Evolutionary conservation across 257 asterid genomes (phyloP).

Genomic region (Solanum peruvianum): DNA sequence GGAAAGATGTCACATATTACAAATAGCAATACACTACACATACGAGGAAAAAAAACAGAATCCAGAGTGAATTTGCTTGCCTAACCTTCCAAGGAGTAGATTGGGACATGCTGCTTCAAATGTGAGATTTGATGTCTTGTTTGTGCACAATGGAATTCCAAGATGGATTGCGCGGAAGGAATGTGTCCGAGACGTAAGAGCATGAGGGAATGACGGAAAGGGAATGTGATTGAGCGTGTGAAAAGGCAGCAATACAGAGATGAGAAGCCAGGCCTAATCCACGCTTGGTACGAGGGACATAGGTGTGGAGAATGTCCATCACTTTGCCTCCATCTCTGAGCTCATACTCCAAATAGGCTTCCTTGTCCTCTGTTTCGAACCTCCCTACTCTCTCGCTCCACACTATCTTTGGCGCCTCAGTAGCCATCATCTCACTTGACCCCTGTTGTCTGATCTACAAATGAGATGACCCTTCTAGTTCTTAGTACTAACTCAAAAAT

Average conservation of each 20-base stretch:
- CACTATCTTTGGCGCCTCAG: slow-evolving; percentile 17
- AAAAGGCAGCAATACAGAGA: slow-evolving; percentile 74
- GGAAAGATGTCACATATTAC: neutral
- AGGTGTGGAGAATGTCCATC: slow-evolving; percentile 79
- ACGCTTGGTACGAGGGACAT: slow-evolving; percentile 72
- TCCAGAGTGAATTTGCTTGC: neutral
- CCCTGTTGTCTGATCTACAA: neutral
- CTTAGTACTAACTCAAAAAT: neutral
- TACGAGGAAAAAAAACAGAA: neutral
- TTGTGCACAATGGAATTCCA: slow-evolving; percentile 51
- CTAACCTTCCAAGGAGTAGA: neutral
- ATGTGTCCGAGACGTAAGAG: slow-evolving; percentile 85
- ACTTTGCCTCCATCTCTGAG: slow-evolving; percentile 26
- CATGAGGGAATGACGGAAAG: slow-evolving; percentile 65
- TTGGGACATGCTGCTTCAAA: slow-evolving; percentile 15
- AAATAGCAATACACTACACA: neutral
- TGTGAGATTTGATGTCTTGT: slow-evolving; percentile 34
- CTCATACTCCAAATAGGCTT: slow-evolving; percentile 57
- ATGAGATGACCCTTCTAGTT: neutral
- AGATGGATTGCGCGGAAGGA: slow-evolving; percentile 55
- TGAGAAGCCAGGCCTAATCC: slow-evolving; percentile 76
- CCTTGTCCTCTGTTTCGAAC: slow-evolving; percentile 72
- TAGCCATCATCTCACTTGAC: neutral
- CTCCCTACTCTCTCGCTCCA: slow-evolving; percentile 56
- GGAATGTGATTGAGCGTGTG: slow-evolving; percentile 52